A percentile compares a stretch with the other conserved stretches of the same genome.
Evolutionary conservation across 345 rosid genomes (phyloP).

Genomic region (Cardiospermum halicacabum): DNA sequence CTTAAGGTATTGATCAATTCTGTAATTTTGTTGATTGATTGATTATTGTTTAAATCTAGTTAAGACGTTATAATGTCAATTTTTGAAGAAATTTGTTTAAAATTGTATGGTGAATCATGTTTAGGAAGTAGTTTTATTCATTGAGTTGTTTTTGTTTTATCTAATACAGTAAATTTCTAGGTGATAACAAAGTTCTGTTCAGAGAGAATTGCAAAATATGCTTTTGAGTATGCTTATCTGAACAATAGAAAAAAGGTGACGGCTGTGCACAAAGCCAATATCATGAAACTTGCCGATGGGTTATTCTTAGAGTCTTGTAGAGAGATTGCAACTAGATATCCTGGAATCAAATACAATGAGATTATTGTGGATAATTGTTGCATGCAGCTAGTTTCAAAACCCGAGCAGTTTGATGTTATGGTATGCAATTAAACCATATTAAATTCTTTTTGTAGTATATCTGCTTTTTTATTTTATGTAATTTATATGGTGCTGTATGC

Average conservation of each 20-base stretch:
- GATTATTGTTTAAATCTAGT: too few species aligned
- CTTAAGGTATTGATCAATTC: constrained; percentile 58
- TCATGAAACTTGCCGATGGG: constrained; percentile 99
- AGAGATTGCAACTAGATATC: constrained; percentile 75
- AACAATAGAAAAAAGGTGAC: constrained; percentile 91
- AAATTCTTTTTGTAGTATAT: background rate
- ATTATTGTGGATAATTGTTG: constrained; percentile 94
- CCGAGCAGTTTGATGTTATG: constrained; percentile 99
- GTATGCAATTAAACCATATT: constrained; percentile 31
- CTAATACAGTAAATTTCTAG: constrained; percentile 43
- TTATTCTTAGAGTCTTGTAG: constrained; percentile 94
- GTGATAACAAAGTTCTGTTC: constrained; percentile 98
- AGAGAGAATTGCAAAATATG: constrained; percentile 88
- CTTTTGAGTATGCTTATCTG: constrained; percentile 92
- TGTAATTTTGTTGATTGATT: too few species aligned
- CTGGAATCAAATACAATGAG: constrained; percentile 81
- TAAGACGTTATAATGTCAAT: too few species aligned
- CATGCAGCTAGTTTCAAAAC: constrained; percentile 98
- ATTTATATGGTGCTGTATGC: background rate
- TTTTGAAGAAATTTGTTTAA: too few species aligned
- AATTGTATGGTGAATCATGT: background rate
- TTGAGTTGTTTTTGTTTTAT: too few species aligned
- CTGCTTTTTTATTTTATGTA: background rate
- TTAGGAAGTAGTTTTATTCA: background rate
- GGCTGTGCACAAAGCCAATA: constrained; percentile 96